Base-by-base conservation (phyloP, 495 filamentous ascomycete genomes). In the Durotheca rogersii region DNA sequence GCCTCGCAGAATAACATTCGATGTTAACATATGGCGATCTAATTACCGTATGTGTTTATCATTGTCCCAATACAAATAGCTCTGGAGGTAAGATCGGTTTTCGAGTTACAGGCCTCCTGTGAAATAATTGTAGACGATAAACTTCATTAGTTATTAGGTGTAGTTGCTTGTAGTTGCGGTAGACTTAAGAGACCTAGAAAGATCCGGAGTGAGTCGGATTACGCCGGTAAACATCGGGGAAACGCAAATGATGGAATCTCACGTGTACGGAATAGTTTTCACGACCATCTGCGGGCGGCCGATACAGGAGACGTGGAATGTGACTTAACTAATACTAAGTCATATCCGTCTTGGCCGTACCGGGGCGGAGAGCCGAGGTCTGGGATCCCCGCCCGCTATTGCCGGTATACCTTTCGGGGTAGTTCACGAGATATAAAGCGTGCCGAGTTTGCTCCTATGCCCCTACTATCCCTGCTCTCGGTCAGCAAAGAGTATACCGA, bases 351-450 rank as follows among this genome's bases (percentile, higher is more conserved):
- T 27, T 27, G 23, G 23, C 23, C 9, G 4, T 27, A 4, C 23
- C 23, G 4, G 23, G 23, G 23, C 23, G 4, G 23, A 4, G 23
- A 4, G 9, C 23, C 23, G 23, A 27, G 23, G 23, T 27, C 9
- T 27, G 9, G 9, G 23, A 27, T 27, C 23, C 23, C 23, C 23
- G 23, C 23, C 9, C 23, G 23, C 9, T 4, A 4, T 4, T 27
- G 23, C 9, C 23, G 23, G n/a, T n/a, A n/a, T n/a, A n/a, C n/a
- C n/a, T n/a, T n/a, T n/a, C n/a, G n/a, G n/a, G n/a, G n/a, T n/a
- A n/a, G n/a, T n/a, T n/a, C n/a, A n/a, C n/a, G 23, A 27, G 9
- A 12, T 44, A 51, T 51, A 43, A 52, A 52, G 41, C 12, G 2
- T 6, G 34, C 1, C 18, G 23, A 3, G 12, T 12, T 25, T 9